Evolutionary conservation across 192 early-diverging fungal species (phyloP).

Genomic region (Globomyces pollinis-pini): DNA sequence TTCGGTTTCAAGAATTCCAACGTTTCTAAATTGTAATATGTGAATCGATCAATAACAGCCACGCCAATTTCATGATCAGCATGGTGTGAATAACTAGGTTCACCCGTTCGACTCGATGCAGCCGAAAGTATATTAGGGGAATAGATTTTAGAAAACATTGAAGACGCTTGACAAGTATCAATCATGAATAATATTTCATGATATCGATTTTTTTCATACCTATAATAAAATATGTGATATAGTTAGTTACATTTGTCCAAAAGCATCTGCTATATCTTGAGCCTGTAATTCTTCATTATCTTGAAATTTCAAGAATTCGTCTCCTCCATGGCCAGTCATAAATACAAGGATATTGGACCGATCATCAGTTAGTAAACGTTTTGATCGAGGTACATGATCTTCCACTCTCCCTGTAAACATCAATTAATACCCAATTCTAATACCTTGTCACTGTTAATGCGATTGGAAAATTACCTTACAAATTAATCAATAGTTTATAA

Average conservation of each 20-base stretch:
- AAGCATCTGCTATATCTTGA: conserved; percentile 92
- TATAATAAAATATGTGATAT: no score
- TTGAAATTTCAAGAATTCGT: conserved; percentile 98
- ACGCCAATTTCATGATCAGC: conserved; percentile 90
- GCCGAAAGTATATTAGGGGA: conserved; percentile 91
- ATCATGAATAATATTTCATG: conserved; percentile 98
- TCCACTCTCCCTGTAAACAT: conserved; percentile 20
- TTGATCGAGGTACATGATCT: conserved; percentile 82
- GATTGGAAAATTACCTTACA: not conserved
- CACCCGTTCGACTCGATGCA: conserved; percentile 73
- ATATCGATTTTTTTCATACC: conserved; percentile 91
- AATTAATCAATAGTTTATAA: conserved; percentile 33
- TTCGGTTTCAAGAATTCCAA: conserved; percentile 79
- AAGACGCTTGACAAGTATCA: conserved; percentile 98
- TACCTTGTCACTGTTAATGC: not conserved
- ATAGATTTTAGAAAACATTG: conserved; percentile 88
- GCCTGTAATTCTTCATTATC: conserved; percentile 95
- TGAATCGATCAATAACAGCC: conserved; percentile 95
- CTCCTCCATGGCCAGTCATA: conserved; percentile 99
- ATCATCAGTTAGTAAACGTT: conserved; percentile 91
- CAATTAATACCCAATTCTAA: not conserved
- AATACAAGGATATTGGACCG: conserved; percentile 92
- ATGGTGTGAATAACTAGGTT: conserved; percentile 93
- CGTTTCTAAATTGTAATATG: conserved; percentile 90
- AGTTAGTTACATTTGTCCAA: conserved; percentile 98